These are phyloP conservation scores for Hibiscus trionum DNA, from an alignment of 345 rosid genomes.

Conservation along the genomic window DNA sequence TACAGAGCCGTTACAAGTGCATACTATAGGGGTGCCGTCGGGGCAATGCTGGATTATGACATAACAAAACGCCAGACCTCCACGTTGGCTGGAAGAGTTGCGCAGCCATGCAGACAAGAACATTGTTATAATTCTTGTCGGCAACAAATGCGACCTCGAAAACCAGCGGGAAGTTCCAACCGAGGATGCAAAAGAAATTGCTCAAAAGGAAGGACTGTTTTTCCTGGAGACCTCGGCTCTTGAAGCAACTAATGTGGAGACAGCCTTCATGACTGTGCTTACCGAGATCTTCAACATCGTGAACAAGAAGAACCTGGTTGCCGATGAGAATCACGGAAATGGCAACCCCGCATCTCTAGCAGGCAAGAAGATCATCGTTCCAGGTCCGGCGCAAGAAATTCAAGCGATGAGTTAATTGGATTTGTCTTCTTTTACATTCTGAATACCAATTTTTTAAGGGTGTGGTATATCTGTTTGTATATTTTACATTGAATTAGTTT, in stretches of 20 bases:
- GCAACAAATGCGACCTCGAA: conserved; percentile 68
- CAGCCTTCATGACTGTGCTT: conserved; percentile 56
- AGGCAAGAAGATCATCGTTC: conserved; percentile 61
- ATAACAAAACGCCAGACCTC: conserved; percentile 63
- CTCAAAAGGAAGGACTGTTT: conserved; percentile 71
- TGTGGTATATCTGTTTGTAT: conserved; percentile 26
- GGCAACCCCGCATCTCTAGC: conserved; percentile 48
- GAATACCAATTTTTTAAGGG: conserved; percentile 23
- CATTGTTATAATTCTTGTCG: conserved; percentile 63
- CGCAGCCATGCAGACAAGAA: conserved; percentile 77
- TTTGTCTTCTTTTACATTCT: not conserved
- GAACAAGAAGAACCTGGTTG: conserved; percentile 68
- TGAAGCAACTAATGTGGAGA: conserved; percentile 65
- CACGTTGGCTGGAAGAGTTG: conserved; percentile 78
- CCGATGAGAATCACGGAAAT: conserved; percentile 42
- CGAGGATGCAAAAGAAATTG: conserved; percentile 70
- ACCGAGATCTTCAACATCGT: conserved; percentile 63
- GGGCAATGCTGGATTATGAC: conserved; percentile 77
- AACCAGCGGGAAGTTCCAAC: conserved; percentile 54
- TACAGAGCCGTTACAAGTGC: conserved; percentile 86
- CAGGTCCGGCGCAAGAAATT: conserved; percentile 58
- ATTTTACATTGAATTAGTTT: conserved; percentile 13
- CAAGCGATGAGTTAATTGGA: conserved; percentile 36
- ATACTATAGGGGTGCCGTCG: conserved; percentile 80
- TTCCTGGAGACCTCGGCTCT: conserved; percentile 78